Evolutionary conservation across 495 filamentous ascomycete species (phyloP), one percentile per base, ranked within the genome.

Genomic region (Cudoniella acicularis): DNA sequence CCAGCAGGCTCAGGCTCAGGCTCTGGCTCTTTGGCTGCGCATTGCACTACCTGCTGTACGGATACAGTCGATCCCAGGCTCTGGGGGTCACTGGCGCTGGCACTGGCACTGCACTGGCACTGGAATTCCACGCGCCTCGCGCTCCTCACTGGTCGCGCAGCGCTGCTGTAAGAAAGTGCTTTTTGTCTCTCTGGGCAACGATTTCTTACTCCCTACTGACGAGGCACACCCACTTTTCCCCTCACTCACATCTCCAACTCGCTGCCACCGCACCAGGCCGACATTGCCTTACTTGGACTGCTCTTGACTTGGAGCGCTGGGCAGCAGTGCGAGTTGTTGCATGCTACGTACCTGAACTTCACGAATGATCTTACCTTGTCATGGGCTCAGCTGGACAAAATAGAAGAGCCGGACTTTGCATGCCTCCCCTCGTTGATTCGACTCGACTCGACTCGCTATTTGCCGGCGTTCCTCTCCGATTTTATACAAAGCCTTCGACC

Each of bases 341-440:
- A 36, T 36, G 30, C 30, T 4, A 36, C 30, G 13, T 18, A 11
- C 25, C 21, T 6, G 27, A 57, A 13, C 46, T 22, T 21, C 46
- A 50, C 55, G 46, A 57, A n/a, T 57, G 36, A 22, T 24, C 8
- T 46, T 25, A 23, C 49, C 49, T 21, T 42, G 50, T 54, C 57
- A 42, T 54, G 23, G 26, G 57, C 57, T 59, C 48, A 59, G 42
- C 40, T 47, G 49, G 56, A 54, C 57, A 54, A 48, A 53, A 40
- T 4, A 41, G 45, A 57, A 50, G 17, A 25, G 45, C 55, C 57
- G 48, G 49, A 1, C 18, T 45, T 43, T 49, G 49, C 50, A 41
- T 50, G 40, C 49, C 47, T 10, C 25, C 49, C 36, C 22, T 50
- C 48, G n/a, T 42, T 51, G 27, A 51, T 52, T 52, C 47, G 56